A percentile compares a stretch with the other conserved stretches of the same genome.
Evolutionary conservation across 371 early-diverging fungal species (phyloP).

Genomic region (Rhizopus arrhizus): DNA sequence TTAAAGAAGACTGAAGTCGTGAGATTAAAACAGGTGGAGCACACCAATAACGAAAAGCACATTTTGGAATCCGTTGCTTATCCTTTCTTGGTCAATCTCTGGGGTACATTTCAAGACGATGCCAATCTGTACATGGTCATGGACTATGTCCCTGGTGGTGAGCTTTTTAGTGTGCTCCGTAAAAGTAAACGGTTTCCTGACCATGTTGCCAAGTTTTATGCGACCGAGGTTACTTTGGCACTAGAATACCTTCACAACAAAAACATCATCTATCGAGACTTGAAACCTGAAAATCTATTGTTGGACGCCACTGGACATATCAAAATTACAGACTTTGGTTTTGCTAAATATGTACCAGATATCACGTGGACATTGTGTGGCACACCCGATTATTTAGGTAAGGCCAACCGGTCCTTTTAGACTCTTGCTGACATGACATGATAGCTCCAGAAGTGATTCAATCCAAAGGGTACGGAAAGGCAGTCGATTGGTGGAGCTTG

Average conservation of each 20-base stretch:
- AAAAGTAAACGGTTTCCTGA: constrained; percentile 81
- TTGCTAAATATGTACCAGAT: constrained; percentile 93
- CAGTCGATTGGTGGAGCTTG: constrained; percentile 98
- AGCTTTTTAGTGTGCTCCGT: constrained; percentile 82
- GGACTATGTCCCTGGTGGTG: constrained; percentile 96
- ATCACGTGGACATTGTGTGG: constrained; percentile 93
- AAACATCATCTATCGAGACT: constrained; percentile 91
- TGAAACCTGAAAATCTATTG: constrained; percentile 92
- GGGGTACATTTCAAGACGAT: constrained; percentile 89
- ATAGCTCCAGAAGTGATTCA: constrained; percentile 95
- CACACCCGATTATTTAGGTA: constrained; percentile 94
- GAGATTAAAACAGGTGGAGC: constrained; percentile 90
- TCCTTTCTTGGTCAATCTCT: constrained; percentile 93
- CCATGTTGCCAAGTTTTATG: constrained; percentile 85
- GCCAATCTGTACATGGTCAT: constrained; percentile 91
- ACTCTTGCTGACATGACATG: not conserved
- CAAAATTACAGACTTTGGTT: constrained; percentile 98
- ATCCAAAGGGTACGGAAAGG: constrained; percentile 92
- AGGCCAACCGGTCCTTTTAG: not conserved
- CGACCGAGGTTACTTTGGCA: constrained; percentile 73
- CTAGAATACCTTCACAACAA: constrained; percentile 89
- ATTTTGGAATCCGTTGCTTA: constrained; percentile 77
- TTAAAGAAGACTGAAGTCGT: constrained; percentile 91
- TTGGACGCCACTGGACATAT: constrained; percentile 90
- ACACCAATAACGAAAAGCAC: constrained; percentile 87